Conservation (phyloP, 805 yeast species). For the Brettanomyces anomalus region DNA sequence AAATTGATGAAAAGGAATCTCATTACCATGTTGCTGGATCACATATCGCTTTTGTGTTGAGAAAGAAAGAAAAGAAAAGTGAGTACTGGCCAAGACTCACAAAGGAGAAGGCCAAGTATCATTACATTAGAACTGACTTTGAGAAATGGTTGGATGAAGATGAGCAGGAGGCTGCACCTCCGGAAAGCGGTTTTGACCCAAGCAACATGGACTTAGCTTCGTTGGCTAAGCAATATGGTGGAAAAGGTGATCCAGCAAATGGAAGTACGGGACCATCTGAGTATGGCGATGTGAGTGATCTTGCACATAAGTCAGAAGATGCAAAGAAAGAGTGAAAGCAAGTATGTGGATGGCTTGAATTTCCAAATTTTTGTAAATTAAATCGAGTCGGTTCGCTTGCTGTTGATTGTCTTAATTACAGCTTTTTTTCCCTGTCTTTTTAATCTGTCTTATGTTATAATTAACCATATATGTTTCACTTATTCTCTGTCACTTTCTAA, state of each 20-base stretch:
- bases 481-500: no score
- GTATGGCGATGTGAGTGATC: slow-evolving; percentile 11
- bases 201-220: slow-evolving; percentile 21
- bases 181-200: slow-evolving; percentile 16
- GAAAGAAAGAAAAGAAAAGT: slow-evolving; percentile 56
- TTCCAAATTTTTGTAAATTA: neutral
- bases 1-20: slow-evolving; percentile 60
- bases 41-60: slow-evolving; percentile 51
- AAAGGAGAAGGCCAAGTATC: slow-evolving; percentile 73
- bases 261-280: slow-evolving; percentile 20
- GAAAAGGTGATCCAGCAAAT: slow-evolving; percentile 46
- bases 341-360: neutral
- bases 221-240: slow-evolving; percentile 25
- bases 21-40: slow-evolving; percentile 52
- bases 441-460: neutral
- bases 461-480: neutral
- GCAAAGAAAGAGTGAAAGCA: neutral
- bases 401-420: neutral
- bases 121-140: slow-evolving; percentile 85
- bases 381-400: neutral
- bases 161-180: slow-evolving; percentile 47
- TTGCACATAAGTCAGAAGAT: no score
- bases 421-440: neutral
- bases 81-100: slow-evolving; percentile 96
- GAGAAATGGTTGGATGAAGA: slow-evolving; percentile 99